Percentiles rank a stretch among this genome's conserved stretches.
phyloP scores from a whole-genome alignment of 768 basidiomycete species.

The Termitomyces sp. region DNA sequence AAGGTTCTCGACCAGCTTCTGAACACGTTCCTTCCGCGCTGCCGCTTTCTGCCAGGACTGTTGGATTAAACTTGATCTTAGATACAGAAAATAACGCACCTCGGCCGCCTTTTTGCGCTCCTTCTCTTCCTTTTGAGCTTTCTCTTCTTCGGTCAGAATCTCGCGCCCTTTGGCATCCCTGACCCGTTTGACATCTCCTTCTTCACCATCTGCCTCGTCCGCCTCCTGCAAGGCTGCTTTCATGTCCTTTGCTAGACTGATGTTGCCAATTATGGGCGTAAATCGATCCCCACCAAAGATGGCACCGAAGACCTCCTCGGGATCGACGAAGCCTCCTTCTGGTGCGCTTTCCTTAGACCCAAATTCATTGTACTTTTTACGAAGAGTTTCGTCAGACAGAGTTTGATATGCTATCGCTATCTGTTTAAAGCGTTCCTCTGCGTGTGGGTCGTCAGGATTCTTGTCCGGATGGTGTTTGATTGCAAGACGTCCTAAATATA shows the following conservation, averaged over 20 bases:
- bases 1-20: slow-evolving; percentile 72
- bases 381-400: slow-evolving; percentile 68
- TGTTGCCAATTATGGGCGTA: slow-evolving; percentile 81
- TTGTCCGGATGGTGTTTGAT: slow-evolving; percentile 94
- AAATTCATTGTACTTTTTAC: slow-evolving; percentile 89
- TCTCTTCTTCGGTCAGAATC: slow-evolving; percentile 64
- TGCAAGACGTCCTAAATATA: slow-evolving; percentile 60
- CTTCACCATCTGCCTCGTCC: slow-evolving; percentile 58
- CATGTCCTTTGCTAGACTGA: slow-evolving; percentile 88
- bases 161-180: slow-evolving; percentile 49
- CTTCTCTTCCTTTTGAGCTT: slow-evolving; percentile 69
- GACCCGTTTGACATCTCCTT: slow-evolving; percentile 48
- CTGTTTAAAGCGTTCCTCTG: slow-evolving; percentile 86
- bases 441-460: slow-evolving; percentile 80
- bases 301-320: slow-evolving; percentile 73
- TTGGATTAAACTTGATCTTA: not conserved
- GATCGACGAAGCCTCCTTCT: slow-evolving; percentile 85
- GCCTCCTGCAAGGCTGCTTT: slow-evolving; percentile 88
- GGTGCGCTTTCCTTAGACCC: slow-evolving; percentile 79
- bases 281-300: slow-evolving; percentile 91
- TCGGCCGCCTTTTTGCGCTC: slow-evolving; percentile 61
- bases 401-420: slow-evolving; percentile 90
- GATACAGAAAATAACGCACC: slow-evolving; percentile 34
- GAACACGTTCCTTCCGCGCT: slow-evolving; percentile 68
- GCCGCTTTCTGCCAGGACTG: slow-evolving; percentile 60